Percentiles rank a stretch among this genome's conserved stretches.
Evolutionary conservation across 495 filamentous ascomycete genomes (phyloP).

Genomic region (Aspergillus ellipticus): DNA sequence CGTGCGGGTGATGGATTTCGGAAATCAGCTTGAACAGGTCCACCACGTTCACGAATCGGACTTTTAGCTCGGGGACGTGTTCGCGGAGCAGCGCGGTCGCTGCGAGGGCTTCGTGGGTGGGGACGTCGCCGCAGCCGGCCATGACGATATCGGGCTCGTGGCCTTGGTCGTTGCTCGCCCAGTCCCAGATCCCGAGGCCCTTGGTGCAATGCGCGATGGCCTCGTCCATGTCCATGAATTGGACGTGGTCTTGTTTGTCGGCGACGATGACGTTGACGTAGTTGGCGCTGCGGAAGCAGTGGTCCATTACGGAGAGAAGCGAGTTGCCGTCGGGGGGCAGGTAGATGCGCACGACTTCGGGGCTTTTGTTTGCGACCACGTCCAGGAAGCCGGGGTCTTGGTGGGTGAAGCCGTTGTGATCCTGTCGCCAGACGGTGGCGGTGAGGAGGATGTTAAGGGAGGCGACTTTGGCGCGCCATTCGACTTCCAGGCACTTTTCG

Average conservation of each 20-base stretch:
- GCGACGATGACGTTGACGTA: slow-evolving; percentile 75
- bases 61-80: slow-evolving; percentile 60
- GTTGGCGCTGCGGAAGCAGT: slow-evolving; percentile 64
- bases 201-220: slow-evolving; percentile 69
- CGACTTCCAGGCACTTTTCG: slow-evolving; percentile 68
- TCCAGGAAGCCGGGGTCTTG: slow-evolving; percentile 76
- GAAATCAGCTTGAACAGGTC: slow-evolving; percentile 73
- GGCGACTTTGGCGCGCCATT: slow-evolving; percentile 63
- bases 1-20: slow-evolving; percentile 61
- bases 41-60: slow-evolving; percentile 72
- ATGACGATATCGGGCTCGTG: slow-evolving; percentile 65
- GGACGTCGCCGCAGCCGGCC: slow-evolving; percentile 67
- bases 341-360: slow-evolving; percentile 73
- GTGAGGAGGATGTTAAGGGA: slow-evolving; percentile 74
- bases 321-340: slow-evolving; percentile 73
- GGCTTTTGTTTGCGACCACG: slow-evolving; percentile 69
- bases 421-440: slow-evolving; percentile 71
- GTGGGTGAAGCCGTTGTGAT: slow-evolving; percentile 78
- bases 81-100: slow-evolving; percentile 63
- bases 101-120: slow-evolving; percentile 65
- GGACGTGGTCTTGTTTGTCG: slow-evolving; percentile 72
- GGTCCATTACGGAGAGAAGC: slow-evolving; percentile 63
- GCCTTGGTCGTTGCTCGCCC: slow-evolving; percentile 55
- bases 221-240: slow-evolving; percentile 64
- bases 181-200: slow-evolving; percentile 58